A percentile compares a stretch with the other conserved stretches of the same genome.
phyloP scores from a whole-genome alignment of 2,329 filamentous ascomycete species.

The Celoporthe dispersa region DNA sequence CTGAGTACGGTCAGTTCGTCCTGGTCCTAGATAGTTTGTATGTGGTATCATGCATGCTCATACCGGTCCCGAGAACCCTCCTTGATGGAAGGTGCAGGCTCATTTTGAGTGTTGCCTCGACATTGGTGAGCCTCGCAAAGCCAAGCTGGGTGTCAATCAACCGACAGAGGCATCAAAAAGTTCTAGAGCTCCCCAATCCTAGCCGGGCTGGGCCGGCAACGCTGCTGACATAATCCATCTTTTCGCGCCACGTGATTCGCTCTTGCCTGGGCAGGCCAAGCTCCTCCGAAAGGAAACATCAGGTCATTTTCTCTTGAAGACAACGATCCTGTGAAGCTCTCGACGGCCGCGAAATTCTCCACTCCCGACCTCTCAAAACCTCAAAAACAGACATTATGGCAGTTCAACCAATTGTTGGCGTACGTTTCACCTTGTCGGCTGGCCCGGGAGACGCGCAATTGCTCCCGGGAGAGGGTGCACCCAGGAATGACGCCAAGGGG shows the following conservation, averaged over 20 bases:
- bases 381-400: conserved; percentile 48
- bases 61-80: conserved; percentile 66
- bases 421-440: conserved; percentile 46
- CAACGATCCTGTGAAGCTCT: neutral
- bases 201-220: conserved; percentile 13
- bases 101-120: conserved; percentile 52
- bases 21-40: conserved; percentile 30
- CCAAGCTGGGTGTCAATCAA: neutral
- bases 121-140: conserved; percentile 27
- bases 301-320: conserved; percentile 25
- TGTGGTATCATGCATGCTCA: conserved; percentile 29
- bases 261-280: conserved; percentile 5
- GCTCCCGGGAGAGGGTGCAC: conserved; percentile 10
- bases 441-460: neutral
- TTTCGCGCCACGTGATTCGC: conserved; percentile 16
- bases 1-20: conserved; percentile 20
- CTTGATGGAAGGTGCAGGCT: conserved; percentile 66
- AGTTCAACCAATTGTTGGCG: conserved; percentile 62
- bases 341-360: conserved; percentile 26
- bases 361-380: conserved; percentile 25
- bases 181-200: conserved; percentile 2
- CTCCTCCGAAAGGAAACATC: conserved; percentile 23
- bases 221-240: conserved; percentile 13
- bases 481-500: conserved; percentile 7
- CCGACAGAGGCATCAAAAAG: conserved; percentile 13